Evolutionary conservation across 2,329 filamentous ascomycete species (phyloP).

Genomic region (Cercospora berteroae): DNA sequence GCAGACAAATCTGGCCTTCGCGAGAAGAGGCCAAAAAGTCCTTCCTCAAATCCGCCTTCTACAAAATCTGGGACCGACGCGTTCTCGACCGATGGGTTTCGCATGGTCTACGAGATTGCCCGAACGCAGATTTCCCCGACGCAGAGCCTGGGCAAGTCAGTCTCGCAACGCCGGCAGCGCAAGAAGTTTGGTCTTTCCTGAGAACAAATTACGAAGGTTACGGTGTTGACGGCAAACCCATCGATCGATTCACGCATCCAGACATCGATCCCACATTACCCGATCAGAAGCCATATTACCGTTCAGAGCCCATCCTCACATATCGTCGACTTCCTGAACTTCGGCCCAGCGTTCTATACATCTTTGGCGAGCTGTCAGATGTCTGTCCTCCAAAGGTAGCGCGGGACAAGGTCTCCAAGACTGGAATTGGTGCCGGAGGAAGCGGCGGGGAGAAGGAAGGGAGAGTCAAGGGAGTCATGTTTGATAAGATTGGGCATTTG

Average conservation of each 20-base stretch:
- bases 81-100: conserved; percentile 72
- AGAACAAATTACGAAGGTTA: conserved; percentile 53
- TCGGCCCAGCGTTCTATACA: conserved; percentile 64
- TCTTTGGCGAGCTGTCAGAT: conserved; percentile 62
- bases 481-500: conserved; percentile 70
- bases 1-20: conserved; percentile 81
- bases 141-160: conserved; percentile 55
- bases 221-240: conserved; percentile 30
- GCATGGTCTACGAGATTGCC: conserved; percentile 72
- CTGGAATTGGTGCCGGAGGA: conserved; percentile 65
- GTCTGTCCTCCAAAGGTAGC: conserved; percentile 54
- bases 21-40: conserved; percentile 64
- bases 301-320: conserved; percentile 60
- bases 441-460: conserved; percentile 63
- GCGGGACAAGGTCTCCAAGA: conserved; percentile 59
- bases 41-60: conserved; percentile 72
- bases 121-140: conserved; percentile 53
- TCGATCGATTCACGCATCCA: conserved; percentile 43
- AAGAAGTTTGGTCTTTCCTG: conserved; percentile 79
- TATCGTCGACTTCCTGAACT: conserved; percentile 59
- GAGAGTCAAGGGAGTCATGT: conserved; percentile 62
- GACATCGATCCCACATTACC: conserved; percentile 38
- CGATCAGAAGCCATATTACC: conserved; percentile 59
- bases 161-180: conserved; percentile 77
- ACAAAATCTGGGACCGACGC: conserved; percentile 75